These are phyloP conservation scores for Pistacia atlantica DNA, from an alignment of 345 rosid genomes.

Conservation along the genomic window DNA sequence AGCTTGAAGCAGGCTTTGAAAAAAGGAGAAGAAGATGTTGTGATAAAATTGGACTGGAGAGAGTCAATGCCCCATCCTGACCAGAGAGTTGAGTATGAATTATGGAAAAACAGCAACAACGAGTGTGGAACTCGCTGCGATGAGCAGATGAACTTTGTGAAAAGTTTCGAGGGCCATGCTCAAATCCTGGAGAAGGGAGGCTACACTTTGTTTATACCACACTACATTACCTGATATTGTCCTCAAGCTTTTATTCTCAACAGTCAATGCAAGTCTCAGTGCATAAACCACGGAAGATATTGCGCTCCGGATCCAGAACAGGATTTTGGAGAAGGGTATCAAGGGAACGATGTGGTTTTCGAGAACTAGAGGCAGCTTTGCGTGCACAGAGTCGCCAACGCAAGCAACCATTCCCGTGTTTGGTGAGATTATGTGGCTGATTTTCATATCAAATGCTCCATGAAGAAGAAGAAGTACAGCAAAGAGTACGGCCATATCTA, in stretches of 20 bases:
- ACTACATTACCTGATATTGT: constrained; percentile 93
- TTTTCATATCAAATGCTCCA: constrained; percentile 91
- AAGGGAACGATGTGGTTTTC: constrained; percentile 86
- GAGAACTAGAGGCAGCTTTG: constrained; percentile 95
- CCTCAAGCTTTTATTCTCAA: constrained; percentile 62
- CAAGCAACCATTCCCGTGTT: constrained; percentile 69
- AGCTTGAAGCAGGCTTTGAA: constrained; percentile 69
- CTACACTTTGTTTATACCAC: constrained; percentile 83
- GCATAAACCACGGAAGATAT: constrained; percentile 92
- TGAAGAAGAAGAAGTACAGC: constrained; percentile 86
- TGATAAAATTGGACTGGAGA: constrained; percentile 78
- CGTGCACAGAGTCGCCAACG: constrained; percentile 80
- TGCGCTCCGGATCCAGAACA: constrained; percentile 99
- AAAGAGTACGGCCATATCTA: too few relatives aligned
- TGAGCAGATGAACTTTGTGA: constrained; percentile 89
- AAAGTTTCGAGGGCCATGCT: constrained; percentile 83
- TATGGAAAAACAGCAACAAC: constrained; percentile 95
- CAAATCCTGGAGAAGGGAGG: constrained; percentile 90
- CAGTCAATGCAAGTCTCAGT: constrained; percentile 91
- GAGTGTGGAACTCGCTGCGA: constrained; percentile 86
- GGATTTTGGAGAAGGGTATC: constrained; percentile 77
- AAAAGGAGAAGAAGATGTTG: constrained; percentile 56
- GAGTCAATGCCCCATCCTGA: constrained; percentile 97
- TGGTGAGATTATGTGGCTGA: constrained; percentile 99
- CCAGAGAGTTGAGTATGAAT: constrained; percentile 87